Percentiles rank a stretch among this genome's conserved stretches.
These are phyloP conservation scores for Candida anutae DNA, from an alignment of 1,139 yeast genomes.

Conservation along the genomic window DNA sequence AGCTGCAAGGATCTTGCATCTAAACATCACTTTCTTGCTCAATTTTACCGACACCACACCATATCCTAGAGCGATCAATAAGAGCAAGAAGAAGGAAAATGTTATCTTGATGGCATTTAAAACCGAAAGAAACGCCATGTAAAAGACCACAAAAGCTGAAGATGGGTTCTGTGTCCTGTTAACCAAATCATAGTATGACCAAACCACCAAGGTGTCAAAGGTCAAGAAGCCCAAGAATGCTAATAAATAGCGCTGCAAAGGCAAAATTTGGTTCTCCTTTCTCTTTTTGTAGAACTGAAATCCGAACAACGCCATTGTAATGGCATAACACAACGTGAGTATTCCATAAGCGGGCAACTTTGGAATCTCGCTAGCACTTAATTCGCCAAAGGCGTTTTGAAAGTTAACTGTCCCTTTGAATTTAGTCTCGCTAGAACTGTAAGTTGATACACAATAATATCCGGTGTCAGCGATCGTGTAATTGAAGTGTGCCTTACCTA, in stretches of 20 bases:
- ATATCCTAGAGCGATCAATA: constrained; percentile 85
- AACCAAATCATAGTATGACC: constrained; percentile 86
- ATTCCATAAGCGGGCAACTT: constrained; percentile 85
- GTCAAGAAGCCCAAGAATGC: constrained; percentile 81
- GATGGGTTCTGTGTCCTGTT: constrained; percentile 47
- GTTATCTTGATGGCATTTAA: constrained; percentile 78
- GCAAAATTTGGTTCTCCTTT: constrained; percentile 66
- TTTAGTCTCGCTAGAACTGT: constrained; percentile 28
- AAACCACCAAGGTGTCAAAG: constrained; percentile 75
- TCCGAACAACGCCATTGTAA: constrained; percentile 72
- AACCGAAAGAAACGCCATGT: constrained; percentile 69
- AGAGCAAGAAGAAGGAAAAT: constrained; percentile 77
- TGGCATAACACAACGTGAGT: constrained; percentile 74
- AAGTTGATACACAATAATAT: constrained; percentile 83
- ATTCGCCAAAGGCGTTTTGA: constrained; percentile 85
- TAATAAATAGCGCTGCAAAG: constrained; percentile 83
- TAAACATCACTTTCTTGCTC: constrained; percentile 68
- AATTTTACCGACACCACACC: constrained; percentile 88
- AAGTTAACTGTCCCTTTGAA: constrained; percentile 66
- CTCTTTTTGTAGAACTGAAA: constrained; percentile 84
- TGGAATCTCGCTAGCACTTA: constrained; percentile 87
- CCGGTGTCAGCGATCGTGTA: constrained; percentile 74
- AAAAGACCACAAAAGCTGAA: constrained; percentile 54
- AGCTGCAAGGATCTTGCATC: constrained; percentile 70
- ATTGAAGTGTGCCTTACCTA: constrained; percentile 53